Base-by-base conservation (phyloP, 2,329 filamentous ascomycete genomes). In the Xylariaceae sp. region DNA sequence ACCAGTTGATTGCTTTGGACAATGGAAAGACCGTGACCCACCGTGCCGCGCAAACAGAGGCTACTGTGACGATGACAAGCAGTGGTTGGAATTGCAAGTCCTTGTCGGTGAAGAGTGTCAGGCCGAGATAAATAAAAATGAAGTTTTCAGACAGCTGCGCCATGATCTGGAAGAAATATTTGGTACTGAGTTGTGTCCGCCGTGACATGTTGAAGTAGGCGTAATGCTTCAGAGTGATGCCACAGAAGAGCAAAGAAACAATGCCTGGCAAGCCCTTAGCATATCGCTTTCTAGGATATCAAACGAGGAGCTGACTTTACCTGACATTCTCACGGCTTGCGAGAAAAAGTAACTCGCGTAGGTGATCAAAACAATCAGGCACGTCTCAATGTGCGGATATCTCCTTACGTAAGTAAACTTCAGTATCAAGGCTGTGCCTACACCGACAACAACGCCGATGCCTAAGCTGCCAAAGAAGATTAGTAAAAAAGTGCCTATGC, bases 151-250 rank as follows among this genome's bases (percentile, higher is more conserved):
- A 96, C 43, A 99, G 75, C 71, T 99, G 94, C 3, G 94, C 89
- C 63, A 95, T 86, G 58, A 96, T 86, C 70, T 95, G 90, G 75
- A 99, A 99, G 53, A 96, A 81, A 73, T 95, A 99, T 71, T 99
- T 99, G 49, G 94, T 99, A 15, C 94, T 96, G 59, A 99, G 85
- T 70, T 99, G 94, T 1, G 94, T 97, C 58, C 94, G 86, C 46
- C 94, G 86, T 29, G 94, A 99, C 94, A 99, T 99, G 76, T 99
- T 99, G 79, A 97, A 96, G 74, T 99, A 99, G 58, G 94, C 94
- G 67, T 99, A 99, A 70, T 99, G 94, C 73, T 99, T 99, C 59
- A 99, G 78, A 10, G 94, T 97, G 63, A 99, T 99, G 51, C 94
- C 94, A 71, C 94, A 99, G 76, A 99, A 99, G 1, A 99, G 79